Base-by-base conservation (phyloP, 352 stramenopile genomes). In the Phytophthora cajani region DNA sequence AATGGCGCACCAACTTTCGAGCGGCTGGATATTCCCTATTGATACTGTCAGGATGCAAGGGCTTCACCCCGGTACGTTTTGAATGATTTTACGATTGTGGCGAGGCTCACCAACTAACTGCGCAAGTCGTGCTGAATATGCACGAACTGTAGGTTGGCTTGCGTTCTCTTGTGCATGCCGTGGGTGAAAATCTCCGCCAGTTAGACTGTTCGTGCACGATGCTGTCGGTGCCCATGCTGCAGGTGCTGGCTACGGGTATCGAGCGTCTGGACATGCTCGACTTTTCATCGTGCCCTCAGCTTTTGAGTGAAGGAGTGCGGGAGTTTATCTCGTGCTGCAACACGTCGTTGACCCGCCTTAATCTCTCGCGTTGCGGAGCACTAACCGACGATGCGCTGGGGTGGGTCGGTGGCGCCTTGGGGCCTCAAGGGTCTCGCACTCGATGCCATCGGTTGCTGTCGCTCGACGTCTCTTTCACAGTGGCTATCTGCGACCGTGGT, bases 281-380 rank as follows among this genome's bases (percentile, higher is more conserved):
- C 44, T 87, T 93, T 56, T 91, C 87, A 27, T 80, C 50, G 25
- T 94, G 84, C 5, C 73, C 73, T 16, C 69, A 74, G 44, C 75
- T 95, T 25, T 74, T 79, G 21, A 83, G 75, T 51, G 85, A 93
- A 49, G 70, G 74, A 21, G 61, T 93, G 21, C 85, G 80, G 21
- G 83, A 82, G 51, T 90, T 95, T 51, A 84, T 93, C n/a, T 87
- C 80, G 1, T 93, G 87, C 61, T 91, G 85, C 63, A 91, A 75
- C 49, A 58, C 63, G 5, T 81, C 76, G 8, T 62, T 95, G 38
- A 87, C 78, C 5, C 76, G 72, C 23, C 63, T 92, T 19, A 89
- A 90, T 66, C 73, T 92, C 0, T 90, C 84, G 5, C 68, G 77
- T 44, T 93, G 87, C 46, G 57, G 71, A 7, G 72, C 76, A 27